Percentiles rank a stretch among this genome's conserved stretches.
Conservation (phyloP, 23 red algal species). For the Cyanidioschyzon merolae region DNA sequence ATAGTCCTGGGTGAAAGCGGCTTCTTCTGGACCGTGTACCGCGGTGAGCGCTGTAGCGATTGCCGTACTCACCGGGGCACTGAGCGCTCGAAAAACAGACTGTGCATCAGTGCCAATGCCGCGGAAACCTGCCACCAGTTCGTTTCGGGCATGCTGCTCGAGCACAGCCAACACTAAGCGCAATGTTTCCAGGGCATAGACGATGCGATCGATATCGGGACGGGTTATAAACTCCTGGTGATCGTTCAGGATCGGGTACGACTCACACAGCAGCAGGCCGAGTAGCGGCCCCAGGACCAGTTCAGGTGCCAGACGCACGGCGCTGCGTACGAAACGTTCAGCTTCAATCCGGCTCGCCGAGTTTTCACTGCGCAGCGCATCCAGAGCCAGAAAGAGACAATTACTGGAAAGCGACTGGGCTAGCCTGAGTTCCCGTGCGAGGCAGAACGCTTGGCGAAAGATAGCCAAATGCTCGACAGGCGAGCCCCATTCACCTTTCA, state of each 20-base stretch:
- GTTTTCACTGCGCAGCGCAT: not conserved
- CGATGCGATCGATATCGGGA: not conserved
- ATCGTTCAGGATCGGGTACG: not conserved
- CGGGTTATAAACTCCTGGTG: slow-evolving; percentile 6
- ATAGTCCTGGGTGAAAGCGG: not conserved
- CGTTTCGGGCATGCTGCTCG: not conserved
- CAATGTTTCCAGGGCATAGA: not conserved
- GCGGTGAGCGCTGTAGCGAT: not conserved
- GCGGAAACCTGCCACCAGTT: not conserved
- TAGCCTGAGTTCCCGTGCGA: not conserved
- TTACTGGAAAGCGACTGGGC: not conserved
- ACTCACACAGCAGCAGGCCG: not conserved
- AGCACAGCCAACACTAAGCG: not conserved
- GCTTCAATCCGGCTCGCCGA: not conserved
- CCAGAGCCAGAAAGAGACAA: not conserved
- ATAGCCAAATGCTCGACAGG: not conserved
- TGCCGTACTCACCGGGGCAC: not conserved
- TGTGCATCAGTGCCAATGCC: not conserved
- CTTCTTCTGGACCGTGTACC: not conserved
- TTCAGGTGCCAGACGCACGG: slow-evolving; percentile 1
- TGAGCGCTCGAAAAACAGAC: not conserved
- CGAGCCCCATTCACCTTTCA: not conserved
- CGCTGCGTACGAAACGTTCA: not conserved
- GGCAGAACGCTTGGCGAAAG: slow-evolving; percentile 7
- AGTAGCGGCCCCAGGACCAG: slow-evolving; percentile 1